phyloP scores from a whole-genome alignment of 306 rosid species.

The Cajanus cajan region DNA sequence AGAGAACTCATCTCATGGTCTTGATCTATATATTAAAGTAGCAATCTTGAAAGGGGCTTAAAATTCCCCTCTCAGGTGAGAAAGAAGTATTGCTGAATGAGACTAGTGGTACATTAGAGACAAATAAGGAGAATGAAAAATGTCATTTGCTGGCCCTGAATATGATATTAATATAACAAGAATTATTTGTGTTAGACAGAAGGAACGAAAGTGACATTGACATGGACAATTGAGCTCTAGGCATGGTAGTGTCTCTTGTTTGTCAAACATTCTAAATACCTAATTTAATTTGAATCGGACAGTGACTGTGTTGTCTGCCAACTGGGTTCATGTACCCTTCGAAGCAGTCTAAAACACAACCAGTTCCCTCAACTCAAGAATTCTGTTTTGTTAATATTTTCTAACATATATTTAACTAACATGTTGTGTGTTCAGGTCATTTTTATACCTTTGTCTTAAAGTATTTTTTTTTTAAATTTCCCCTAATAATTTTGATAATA shows the following conservation, averaged over 20 bases:
- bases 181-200: conserved; percentile 22
- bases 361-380: not conserved
- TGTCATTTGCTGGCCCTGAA: conserved; percentile 11
- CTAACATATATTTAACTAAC: not conserved
- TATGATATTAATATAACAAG: conserved; percentile 5
- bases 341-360: not conserved
- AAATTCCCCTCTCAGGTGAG: conserved; percentile 1
- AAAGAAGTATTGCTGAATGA: conserved; percentile 13
- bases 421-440: not conserved
- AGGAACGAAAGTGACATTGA: conserved; percentile 23
- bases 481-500: not conserved
- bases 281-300: not conserved
- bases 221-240: not conserved
- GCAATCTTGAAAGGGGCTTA: not conserved
- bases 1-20: conserved; percentile 20
- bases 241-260: conserved; percentile 15
- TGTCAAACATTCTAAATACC: conserved; percentile 17
- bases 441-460: not conserved
- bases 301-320: conserved; percentile 4
- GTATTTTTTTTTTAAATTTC: not conserved
- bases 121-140: conserved; percentile 1
- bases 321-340: conserved; percentile 18
- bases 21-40: conserved; percentile 27
- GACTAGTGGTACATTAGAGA: not conserved
- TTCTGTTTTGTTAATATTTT: not conserved